phyloP scores from a whole-genome alignment of 768 basidiomycete species.

The Myochromella boudieri region DNA sequence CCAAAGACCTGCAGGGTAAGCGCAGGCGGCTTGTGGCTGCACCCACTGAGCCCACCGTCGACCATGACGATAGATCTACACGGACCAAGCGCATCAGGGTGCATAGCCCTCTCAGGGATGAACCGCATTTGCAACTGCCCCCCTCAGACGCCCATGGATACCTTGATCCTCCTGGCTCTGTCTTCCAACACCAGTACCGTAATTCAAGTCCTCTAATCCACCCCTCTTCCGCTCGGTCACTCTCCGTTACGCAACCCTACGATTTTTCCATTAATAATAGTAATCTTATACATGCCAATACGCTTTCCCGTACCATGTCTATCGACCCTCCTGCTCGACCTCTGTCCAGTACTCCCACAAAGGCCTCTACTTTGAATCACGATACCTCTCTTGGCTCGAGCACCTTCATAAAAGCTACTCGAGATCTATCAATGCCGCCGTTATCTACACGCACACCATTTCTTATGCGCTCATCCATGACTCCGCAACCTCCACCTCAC shows the following conservation, averaged over 20 bases:
- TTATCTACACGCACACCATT: slow-evolving; percentile 46
- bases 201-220: slow-evolving; percentile 21
- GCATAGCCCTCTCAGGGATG: slow-evolving; percentile 44
- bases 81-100: slow-evolving; percentile 56
- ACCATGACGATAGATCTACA: slow-evolving; percentile 31
- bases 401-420: slow-evolving; percentile 27
- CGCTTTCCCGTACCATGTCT: slow-evolving; percentile 63
- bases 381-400: slow-evolving; percentile 39
- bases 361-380: slow-evolving; percentile 40
- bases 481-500: slow-evolving; percentile 55
- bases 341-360: slow-evolving; percentile 37
- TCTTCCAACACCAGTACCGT: slow-evolving; percentile 30
- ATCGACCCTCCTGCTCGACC: slow-evolving; percentile 58
- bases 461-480: slow-evolving; percentile 67
- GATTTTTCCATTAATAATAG: slow-evolving; percentile 28
- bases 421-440: slow-evolving; percentile 49
- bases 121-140: slow-evolving; percentile 23
- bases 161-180: slow-evolving; percentile 54
- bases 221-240: slow-evolving; percentile 22
- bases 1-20: slow-evolving; percentile 52
- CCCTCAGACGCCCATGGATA: slow-evolving; percentile 31
- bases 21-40: slow-evolving; percentile 44
- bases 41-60: slow-evolving; percentile 28
- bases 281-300: slow-evolving; percentile 32
- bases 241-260: slow-evolving; percentile 28